A percentile compares a stretch with the other conserved stretches of the same genome.
Conservation (phyloP, 2,329 filamentous ascomycete species). For the Pezicula rhizophila region DNA sequence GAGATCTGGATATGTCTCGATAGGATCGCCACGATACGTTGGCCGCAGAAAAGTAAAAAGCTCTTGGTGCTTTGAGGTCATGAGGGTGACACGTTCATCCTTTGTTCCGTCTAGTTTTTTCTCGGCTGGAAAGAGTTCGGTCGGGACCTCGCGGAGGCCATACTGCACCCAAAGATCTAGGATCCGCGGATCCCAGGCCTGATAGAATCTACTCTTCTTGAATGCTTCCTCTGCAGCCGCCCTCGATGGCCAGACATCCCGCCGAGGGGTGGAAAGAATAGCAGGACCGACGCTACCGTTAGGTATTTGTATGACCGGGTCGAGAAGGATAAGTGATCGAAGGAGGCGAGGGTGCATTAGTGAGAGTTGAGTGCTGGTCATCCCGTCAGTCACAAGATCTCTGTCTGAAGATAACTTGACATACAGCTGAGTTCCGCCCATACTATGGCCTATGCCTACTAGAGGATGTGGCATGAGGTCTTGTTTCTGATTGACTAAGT, state of each 20-base stretch:
- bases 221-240: constrained; percentile 64
- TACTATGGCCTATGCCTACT: constrained; percentile 79
- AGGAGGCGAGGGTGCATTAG: neutral
- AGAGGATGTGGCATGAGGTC: constrained; percentile 71
- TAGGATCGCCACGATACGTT: too few relatives aligned
- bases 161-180: constrained; percentile 68
- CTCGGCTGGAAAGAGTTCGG: too few relatives aligned
- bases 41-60: too few relatives aligned
- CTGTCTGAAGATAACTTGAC: constrained; percentile 48
- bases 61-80: too few relatives aligned
- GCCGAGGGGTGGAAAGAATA: neutral
- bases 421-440: constrained; percentile 66
- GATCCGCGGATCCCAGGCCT: constrained; percentile 74
- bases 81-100: too few relatives aligned
- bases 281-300: neutral
- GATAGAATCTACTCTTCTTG: constrained; percentile 62
- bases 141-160: too few relatives aligned
- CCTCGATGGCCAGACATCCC: constrained; percentile 50
- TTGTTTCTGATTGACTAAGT: constrained; percentile 78
- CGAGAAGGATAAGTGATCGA: neutral
- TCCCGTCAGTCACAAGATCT: constrained; percentile 73
- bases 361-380: constrained; percentile 69
- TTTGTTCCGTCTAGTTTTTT: too few relatives aligned
- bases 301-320: neutral
- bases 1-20: too few relatives aligned